phyloP scores from a whole-genome alignment of 2,329 filamentous ascomycete species.

The Verticillium albo-atrum region DNA sequence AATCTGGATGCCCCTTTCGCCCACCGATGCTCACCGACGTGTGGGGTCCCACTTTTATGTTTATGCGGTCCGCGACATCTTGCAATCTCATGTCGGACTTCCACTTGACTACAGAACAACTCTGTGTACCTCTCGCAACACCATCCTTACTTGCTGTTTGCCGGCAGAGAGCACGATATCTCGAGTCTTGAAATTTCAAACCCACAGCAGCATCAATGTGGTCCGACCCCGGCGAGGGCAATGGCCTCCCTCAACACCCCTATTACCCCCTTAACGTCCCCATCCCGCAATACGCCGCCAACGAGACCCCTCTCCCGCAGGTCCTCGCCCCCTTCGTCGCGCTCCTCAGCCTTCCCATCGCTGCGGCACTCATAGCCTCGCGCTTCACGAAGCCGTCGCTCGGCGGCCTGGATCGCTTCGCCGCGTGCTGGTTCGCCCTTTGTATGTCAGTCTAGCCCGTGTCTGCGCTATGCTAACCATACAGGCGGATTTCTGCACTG shows the following conservation, averaged over 20 bases:
- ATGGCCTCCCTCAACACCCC: conserved; percentile 30
- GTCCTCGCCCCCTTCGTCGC: conserved; percentile 33
- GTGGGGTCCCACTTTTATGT: too few relatives aligned
- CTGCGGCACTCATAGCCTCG: conserved; percentile 23
- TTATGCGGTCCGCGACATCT: too few relatives aligned
- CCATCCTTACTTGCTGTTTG: too few relatives aligned
- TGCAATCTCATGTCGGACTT: too few relatives aligned
- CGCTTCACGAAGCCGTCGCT: conserved; percentile 24
- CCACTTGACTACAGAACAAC: too few relatives aligned
- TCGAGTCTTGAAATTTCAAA: too few relatives aligned
- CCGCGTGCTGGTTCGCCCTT: conserved; percentile 49
- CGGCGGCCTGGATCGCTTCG: conserved; percentile 31
- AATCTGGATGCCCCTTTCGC: too few relatives aligned
- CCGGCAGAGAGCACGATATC: too few relatives aligned
- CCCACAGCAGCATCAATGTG: too few relatives aligned
- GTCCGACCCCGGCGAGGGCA: background rate
- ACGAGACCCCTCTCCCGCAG: conserved; percentile 31
- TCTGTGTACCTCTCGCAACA: too few relatives aligned
- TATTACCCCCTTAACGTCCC: conserved; percentile 42
- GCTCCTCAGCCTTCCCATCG: conserved; percentile 27
- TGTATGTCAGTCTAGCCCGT: conserved; percentile 34
- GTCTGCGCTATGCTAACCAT: conserved; percentile 8
- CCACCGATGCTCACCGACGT: too few relatives aligned
- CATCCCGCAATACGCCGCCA: conserved; percentile 41
- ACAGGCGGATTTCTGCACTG: conserved; percentile 67